Percentiles rank a stretch among this genome's conserved stretches.
phyloP scores from a whole-genome alignment of 2,329 filamentous ascomycete genomes.

The Nemania serpens region DNA sequence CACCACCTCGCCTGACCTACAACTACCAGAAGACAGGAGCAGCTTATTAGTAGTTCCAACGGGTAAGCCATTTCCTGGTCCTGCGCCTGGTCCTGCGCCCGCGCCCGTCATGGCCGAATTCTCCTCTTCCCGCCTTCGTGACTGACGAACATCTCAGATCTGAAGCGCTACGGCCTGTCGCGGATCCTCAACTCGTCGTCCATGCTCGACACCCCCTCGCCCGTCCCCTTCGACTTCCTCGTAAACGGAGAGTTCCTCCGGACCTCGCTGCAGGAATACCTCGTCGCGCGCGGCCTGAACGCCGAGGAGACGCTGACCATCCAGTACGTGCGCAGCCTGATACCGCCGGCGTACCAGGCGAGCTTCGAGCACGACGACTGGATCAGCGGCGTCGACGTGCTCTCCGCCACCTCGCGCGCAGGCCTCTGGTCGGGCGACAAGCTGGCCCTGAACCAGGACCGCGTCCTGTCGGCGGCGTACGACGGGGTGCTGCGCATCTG shows the following conservation, averaged over 20 bases:
- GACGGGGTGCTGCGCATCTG: constrained; percentile 88
- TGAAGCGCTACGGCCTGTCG: constrained; percentile 72
- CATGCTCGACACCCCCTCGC: constrained; percentile 67
- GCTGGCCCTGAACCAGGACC: constrained; percentile 62
- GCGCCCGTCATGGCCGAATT: neutral
- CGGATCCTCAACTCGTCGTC: constrained; percentile 73
- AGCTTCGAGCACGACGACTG: constrained; percentile 98
- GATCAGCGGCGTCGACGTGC: constrained; percentile 85
- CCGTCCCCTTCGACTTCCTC: constrained; percentile 90
- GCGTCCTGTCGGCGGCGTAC: constrained; percentile 90
- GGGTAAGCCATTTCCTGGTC: too few species aligned
- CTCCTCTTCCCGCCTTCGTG: neutral
- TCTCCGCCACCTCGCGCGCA: constrained; percentile 69
- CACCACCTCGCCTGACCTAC: constrained; percentile 64
- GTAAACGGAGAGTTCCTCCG: constrained; percentile 92
- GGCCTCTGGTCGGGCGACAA: constrained; percentile 59
- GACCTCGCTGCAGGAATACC: constrained; percentile 87
- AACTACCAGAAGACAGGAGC: constrained; percentile 63
- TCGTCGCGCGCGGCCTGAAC: constrained; percentile 83
- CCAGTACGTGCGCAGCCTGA: constrained; percentile 90
- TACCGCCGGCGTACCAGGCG: constrained; percentile 86
- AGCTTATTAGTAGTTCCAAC: constrained; percentile 66
- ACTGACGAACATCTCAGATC: constrained; percentile 50
- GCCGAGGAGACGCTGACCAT: constrained; percentile 85
- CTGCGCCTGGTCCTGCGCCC: too few species aligned